phyloP scores from a whole-genome alignment of 495 filamentous ascomycete species.

The Hyaloscypha hepaticicola region DNA sequence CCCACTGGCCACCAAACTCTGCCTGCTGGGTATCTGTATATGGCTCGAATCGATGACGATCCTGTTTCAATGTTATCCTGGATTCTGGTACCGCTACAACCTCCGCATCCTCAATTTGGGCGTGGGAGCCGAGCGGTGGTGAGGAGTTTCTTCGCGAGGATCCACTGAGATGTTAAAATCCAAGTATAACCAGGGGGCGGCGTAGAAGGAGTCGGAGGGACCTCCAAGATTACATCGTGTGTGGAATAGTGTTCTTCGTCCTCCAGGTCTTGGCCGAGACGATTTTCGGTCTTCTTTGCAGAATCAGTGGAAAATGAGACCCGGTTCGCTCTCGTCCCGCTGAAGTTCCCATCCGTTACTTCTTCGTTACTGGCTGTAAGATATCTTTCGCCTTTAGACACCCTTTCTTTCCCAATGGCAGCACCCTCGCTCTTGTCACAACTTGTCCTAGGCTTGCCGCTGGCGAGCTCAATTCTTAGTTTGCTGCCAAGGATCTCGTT shows the following conservation, averaged over 20 bases:
- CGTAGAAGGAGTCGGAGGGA: not conserved
- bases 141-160: not conserved
- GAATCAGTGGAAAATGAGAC: no score
- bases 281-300: no score
- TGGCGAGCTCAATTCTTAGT: conserved; percentile 94
- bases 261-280: no score
- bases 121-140: not conserved
- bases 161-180: not conserved
- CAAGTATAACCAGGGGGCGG: not conserved
- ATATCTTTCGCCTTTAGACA: conserved; percentile 68
- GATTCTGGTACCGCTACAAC: not conserved
- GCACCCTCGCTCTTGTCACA: conserved; percentile 71
- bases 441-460: conserved; percentile 90
- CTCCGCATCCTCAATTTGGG: not conserved
- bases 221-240: not conserved
- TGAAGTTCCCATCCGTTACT: no score
- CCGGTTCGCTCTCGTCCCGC: no score
- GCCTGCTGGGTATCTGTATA: no score
- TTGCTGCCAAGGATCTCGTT: conserved; percentile 93
- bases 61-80: no score
- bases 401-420: conserved; percentile 64
- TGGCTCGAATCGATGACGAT: no score
- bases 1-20: not conserved
- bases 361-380: no score
- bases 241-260: not conserved